These are phyloP conservation scores for Pythium rishiriense DNA, from an alignment of 352 stramenopile genomes.

Conservation along the genomic window DNA sequence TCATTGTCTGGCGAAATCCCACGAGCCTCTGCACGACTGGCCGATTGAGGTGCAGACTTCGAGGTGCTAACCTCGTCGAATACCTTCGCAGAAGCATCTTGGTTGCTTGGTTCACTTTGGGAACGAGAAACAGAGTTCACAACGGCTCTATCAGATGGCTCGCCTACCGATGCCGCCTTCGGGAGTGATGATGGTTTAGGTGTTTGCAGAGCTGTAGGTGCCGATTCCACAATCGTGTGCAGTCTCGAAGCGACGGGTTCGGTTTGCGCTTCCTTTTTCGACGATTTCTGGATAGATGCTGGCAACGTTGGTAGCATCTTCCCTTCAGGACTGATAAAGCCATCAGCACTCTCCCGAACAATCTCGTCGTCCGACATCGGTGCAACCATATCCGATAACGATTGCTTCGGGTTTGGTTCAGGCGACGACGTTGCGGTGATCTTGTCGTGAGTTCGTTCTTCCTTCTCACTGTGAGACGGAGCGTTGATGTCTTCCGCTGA, in stretches of 20 bases:
- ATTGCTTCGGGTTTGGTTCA: slow-evolving; percentile 22
- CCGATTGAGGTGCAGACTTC: neutral
- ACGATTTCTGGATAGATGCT: slow-evolving; percentile 11
- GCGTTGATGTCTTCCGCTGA: slow-evolving; percentile 10
- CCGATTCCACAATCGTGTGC: neutral
- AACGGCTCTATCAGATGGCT: neutral
- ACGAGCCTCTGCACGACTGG: neutral
- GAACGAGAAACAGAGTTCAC: neutral
- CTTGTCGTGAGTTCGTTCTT: neutral
- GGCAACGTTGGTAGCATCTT: slow-evolving; percentile 4
- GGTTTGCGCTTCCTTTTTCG: slow-evolving; percentile 2
- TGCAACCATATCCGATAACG: slow-evolving; percentile 23
- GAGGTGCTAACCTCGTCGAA: neutral
- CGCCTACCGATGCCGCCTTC: neutral
- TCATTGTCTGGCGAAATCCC: neutral
- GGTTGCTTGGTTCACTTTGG: neutral
- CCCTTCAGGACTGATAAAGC: slow-evolving; percentile 29
- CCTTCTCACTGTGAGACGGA: neutral
- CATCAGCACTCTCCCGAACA: slow-evolving; percentile 53
- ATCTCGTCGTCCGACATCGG: slow-evolving; percentile 37
- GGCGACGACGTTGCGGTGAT: neutral
- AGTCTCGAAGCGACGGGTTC: neutral
- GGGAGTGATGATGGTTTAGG: neutral
- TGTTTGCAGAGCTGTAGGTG: neutral
- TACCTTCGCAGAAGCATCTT: neutral